Percentiles rank a stretch among this genome's conserved stretches.
phyloP scores from a whole-genome alignment of 2,329 filamentous ascomycete genomes.

The Zymoseptoria passerinii region DNA sequence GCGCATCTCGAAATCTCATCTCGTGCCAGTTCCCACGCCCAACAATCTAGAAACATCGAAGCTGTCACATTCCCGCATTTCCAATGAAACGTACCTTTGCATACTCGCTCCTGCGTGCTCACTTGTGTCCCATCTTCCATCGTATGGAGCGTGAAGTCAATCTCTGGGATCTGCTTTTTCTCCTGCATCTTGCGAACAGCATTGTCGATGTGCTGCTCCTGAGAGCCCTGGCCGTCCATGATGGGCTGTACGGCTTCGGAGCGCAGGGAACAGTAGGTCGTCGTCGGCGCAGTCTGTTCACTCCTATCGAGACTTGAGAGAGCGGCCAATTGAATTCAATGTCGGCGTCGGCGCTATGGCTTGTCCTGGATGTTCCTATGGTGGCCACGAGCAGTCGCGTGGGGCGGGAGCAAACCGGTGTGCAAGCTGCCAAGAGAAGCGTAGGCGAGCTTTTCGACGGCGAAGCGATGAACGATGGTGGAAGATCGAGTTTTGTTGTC shows the following conservation, averaged over 20 bases:
- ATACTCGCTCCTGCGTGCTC: constrained; percentile 89
- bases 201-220: constrained; percentile 60
- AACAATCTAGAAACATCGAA: background rate
- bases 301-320: background rate
- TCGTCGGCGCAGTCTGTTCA: background rate
- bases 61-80: background rate
- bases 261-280: too few relatives aligned
- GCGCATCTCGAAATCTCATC: background rate
- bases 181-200: constrained; percentile 84
- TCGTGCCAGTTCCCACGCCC: background rate
- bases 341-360: constrained; percentile 7
- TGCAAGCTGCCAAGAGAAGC: background rate
- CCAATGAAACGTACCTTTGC: constrained; percentile 66
- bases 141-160: constrained; percentile 95
- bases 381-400: constrained; percentile 5
- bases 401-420: constrained; percentile 1
- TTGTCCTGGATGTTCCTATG: constrained; percentile 2
- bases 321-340: background rate
- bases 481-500: background rate
- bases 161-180: constrained; percentile 93
- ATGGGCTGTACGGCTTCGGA: constrained; percentile 5
- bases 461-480: background rate
- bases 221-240: constrained; percentile 29
- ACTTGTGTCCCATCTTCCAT: constrained; percentile 98
- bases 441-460: background rate